Percentiles rank a stretch among this genome's conserved stretches.
phyloP scores from a whole-genome alignment of 306 rosid genomes.

The Quillaja saponaria region DNA sequence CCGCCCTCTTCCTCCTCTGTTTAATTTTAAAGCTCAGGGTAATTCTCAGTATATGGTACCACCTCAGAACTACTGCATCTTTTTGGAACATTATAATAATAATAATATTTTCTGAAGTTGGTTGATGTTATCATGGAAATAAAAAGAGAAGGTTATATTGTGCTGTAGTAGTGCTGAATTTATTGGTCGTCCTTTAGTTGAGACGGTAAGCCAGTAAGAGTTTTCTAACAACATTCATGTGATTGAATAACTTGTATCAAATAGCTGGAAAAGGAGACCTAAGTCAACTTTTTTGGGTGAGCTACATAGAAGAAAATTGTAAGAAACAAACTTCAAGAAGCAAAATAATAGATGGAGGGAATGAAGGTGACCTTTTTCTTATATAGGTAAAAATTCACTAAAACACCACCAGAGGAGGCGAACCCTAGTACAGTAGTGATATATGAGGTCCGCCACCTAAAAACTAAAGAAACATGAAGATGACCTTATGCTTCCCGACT shows the following conservation, averaged over 20 bases:
- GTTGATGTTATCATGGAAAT: not conserved
- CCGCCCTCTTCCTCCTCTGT: constrained; percentile 96
- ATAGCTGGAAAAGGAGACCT: too few relatives aligned
- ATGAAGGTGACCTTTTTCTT: too few relatives aligned
- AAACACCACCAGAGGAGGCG: too few relatives aligned
- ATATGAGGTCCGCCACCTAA: too few relatives aligned
- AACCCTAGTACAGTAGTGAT: too few relatives aligned
- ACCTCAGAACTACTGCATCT: not conserved
- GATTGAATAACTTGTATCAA: not conserved
- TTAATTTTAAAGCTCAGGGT: constrained; percentile 92
- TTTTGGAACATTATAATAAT: not conserved
- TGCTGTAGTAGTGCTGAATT: too few relatives aligned
- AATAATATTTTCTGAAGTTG: not conserved
- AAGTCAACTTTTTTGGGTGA: constrained; percentile 6
- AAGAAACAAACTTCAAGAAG: not conserved
- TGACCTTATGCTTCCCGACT: not conserved
- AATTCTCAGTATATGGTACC: constrained; percentile 24
- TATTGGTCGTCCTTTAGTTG: not conserved
- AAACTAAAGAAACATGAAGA: not conserved
- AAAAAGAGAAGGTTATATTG: too few relatives aligned
- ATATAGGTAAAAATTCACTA: too few relatives aligned
- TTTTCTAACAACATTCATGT: not conserved
- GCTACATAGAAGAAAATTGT: constrained; percentile 11
- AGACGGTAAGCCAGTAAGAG: not conserved
- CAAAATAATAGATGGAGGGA: too few relatives aligned